Evolutionary conservation across 106 monocot species (phyloP), one percentile per base, ranked within the genome.

Genomic region (Chionographis japonica): DNA sequence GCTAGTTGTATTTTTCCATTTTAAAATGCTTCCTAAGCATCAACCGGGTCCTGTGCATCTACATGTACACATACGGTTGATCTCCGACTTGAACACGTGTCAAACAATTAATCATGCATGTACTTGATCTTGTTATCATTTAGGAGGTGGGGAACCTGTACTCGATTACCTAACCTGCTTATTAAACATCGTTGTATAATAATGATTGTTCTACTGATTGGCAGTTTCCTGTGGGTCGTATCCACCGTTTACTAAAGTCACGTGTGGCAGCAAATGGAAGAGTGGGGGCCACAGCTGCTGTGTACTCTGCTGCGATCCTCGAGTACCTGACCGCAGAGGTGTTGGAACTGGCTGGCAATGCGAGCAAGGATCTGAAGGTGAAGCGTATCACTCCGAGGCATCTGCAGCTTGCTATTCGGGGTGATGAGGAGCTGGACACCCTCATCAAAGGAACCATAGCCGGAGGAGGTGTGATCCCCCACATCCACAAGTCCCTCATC

Each of bases 401-500:
- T 53, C 54, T 78, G 19, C 78, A 78, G 66, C 78, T 78, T n/a
- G 66, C 78, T 2, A 78, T 72, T 9, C 66, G 78, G 3, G 78
- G 78, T 4, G 78, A 78, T 36, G 78, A 78, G 60, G 72, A 78
- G 66, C 78, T 78, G 8, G 78, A 78, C 17, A 78, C 78, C 5
- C 72, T 71, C 50, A 77, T 77, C 53, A 77, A 77, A 52, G 77
- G 77, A 38, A 71, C 77, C 52, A 77, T 77, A 54, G 78, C 78
- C 1, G 77, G 77, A 51, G 77, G 77, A 38, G 77, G 77, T 17
- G 77, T 77, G 14, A 77, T 77, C 57, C 77, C 78, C 37, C 78
- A 78, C 60, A 72, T 78, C 55, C 78, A 78, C 60, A 78, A 78
- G 41, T 78, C 78, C 43, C 78, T 78, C 72, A 78, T 78, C 66